Percentiles rank a stretch among this genome's conserved stretches.
Evolutionary conservation across 1,284 basidiomycete genomes (phyloP).

Genomic region (Ganoderma sinense): DNA sequence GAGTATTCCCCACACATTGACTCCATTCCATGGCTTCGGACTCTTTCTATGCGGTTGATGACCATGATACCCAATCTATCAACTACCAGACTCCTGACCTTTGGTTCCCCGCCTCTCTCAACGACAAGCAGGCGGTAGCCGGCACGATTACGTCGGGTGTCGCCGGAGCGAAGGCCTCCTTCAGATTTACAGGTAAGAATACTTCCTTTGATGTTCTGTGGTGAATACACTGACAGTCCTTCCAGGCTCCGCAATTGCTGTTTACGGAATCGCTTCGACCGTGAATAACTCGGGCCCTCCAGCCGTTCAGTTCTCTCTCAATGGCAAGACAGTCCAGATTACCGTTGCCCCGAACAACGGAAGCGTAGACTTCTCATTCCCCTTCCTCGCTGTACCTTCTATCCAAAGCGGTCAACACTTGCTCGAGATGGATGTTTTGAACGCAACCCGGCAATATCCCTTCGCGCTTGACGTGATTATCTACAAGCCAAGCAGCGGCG

Average conservation of each 20-base stretch:
- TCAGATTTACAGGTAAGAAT: conserved; percentile 20
- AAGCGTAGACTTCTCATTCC: conserved; percentile 6
- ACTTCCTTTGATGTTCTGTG: not conserved
- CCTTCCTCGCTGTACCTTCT: conserved; percentile 6
- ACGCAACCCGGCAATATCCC: conserved; percentile 18
- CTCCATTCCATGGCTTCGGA: conserved; percentile 8
- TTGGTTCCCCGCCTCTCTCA: not conserved
- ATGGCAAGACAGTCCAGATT: conserved; percentile 13
- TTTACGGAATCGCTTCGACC: conserved; percentile 15
- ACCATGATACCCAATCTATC: conserved; percentile 16
- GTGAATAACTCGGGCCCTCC: conserved; percentile 6
- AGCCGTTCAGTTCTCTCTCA: conserved; percentile 16
- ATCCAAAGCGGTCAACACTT: conserved; percentile 12
- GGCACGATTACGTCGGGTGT: conserved; percentile 15
- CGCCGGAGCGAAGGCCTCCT: conserved; percentile 15
- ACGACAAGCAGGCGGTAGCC: not conserved
- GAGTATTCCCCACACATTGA: not conserved
- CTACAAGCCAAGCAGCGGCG: conserved; percentile 15
- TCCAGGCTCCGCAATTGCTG: conserved; percentile 18
- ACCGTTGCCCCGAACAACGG: conserved; percentile 23
- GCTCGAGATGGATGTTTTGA: conserved; percentile 18
- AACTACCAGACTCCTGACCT: conserved; percentile 15
- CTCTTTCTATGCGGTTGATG: conserved; percentile 16
- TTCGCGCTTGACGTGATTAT: conserved; percentile 23
- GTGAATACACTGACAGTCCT: not conserved